Percentiles rank a stretch among this genome's conserved stretches.
phyloP scores from a whole-genome alignment of 371 early-diverging fungal genomes.

The Mortierella sp. region DNA sequence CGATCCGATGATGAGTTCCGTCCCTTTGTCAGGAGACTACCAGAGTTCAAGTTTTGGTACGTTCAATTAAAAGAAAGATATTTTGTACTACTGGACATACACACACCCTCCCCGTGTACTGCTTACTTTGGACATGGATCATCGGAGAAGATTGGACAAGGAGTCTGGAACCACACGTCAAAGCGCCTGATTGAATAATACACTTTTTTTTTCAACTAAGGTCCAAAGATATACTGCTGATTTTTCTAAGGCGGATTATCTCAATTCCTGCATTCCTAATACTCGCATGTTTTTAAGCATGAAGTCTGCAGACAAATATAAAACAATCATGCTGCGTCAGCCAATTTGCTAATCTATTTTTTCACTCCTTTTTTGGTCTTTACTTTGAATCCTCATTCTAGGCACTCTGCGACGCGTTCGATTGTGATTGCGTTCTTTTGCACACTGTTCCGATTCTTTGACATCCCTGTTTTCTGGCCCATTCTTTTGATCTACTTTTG shows the following conservation, averaged over 20 bases:
- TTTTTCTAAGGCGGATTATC: too few relatives aligned
- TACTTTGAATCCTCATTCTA: conserved; percentile 33
- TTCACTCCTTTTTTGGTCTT: not conserved
- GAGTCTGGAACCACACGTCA: too few relatives aligned
- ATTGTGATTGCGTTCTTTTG: conserved; percentile 84
- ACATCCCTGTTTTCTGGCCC: conserved; percentile 99
- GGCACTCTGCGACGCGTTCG: conserved; percentile 88
- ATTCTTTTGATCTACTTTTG: conserved; percentile 95
- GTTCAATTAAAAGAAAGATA: not conserved
- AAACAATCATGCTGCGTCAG: not conserved
- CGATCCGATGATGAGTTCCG: conserved; percentile 96
- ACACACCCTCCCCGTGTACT: too few relatives aligned
- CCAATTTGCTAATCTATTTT: not conserved
- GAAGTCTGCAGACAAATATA: too few relatives aligned
- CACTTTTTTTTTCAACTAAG: too few relatives aligned
- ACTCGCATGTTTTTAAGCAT: too few relatives aligned
- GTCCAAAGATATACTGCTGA: too few relatives aligned
- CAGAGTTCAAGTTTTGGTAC: conserved; percentile 99
- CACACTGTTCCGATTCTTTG: conserved; percentile 90
- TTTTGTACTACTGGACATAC: too few relatives aligned
- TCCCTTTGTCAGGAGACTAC: conserved; percentile 98
- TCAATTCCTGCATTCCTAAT: too few relatives aligned
- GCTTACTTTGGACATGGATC: too few relatives aligned
- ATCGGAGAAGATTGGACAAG: too few relatives aligned
- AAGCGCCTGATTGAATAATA: too few relatives aligned